Evolutionary conservation across 2,329 filamentous ascomycete species (phyloP), one percentile per base, ranked within the genome.

Genomic region (Aureobasidium mangrovei): DNA sequence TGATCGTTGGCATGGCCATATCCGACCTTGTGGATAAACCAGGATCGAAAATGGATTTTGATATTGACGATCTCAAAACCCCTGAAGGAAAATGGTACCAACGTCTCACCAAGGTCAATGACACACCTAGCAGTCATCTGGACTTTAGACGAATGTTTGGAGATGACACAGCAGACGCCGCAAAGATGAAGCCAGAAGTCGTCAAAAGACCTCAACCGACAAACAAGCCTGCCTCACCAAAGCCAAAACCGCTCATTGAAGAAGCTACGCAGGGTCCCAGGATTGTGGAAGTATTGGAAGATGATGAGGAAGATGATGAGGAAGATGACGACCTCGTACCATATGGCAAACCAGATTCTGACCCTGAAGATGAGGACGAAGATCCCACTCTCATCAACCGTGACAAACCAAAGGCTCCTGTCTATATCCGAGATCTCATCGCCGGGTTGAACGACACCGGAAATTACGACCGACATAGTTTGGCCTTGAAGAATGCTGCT

Each of bases 281-380:
- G 44, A 59, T 69, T 5, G 60, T 63, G 8, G 67, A 69, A 48
- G 51, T 69, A 1, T 38, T 63, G 2, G 65, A 66, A 10, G 59
- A 59, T 12, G 42, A 43, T 0, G 77, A 80, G 1, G 71, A 76
- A 6, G 18, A 18, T 18, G 18, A 18, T 5, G 36, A 39, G 7
- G 73, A 77, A 32, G 73, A 77, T 32, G 81, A 84, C 12, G 86
- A 87, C 57, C 73, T 97, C 1, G 74, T 82, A 2, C 80, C 88
- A 0, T 95, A 96, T 61, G 80, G 81, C 10, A 96, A 95, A 67
- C 88, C 88, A 0, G 88, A 89, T 63, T 90, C 87, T 1, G 93
- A 98, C 61, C 79, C 83, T 0, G 88, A 94, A 65, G 93, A 98
- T 65, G 91, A 89, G 0, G 90, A 96, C 55, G 91, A 96, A 36